Evolutionary conservation across 1,284 basidiomycete species (phyloP).

Genomic region (Cryptococcus jaspeensis): DNA sequence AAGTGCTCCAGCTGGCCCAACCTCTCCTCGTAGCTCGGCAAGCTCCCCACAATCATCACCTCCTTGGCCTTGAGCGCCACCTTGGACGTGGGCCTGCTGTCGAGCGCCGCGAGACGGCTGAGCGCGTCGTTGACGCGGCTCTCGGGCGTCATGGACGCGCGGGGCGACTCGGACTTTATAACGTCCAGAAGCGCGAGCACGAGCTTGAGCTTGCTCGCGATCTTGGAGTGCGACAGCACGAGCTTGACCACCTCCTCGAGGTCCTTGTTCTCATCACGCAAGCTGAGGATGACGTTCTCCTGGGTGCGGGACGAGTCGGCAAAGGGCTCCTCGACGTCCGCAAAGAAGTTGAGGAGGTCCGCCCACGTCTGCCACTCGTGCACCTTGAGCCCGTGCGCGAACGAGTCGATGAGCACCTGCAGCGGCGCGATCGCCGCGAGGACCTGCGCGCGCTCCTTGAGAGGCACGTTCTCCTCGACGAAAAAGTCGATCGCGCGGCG

Average conservation of each 20-base stretch:
- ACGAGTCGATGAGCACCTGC: conserved; percentile 76
- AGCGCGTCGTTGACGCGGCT: conserved; percentile 45
- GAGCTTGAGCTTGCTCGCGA: conserved; percentile 87
- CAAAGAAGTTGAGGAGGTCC: conserved; percentile 49
- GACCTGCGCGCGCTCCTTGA: conserved; percentile 76
- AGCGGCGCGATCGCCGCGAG: conserved; percentile 69
- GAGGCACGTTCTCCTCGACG: conserved; percentile 74
- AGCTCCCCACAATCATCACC: conserved; percentile 90
- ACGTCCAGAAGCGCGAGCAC: conserved; percentile 83
- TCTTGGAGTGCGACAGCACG: conserved; percentile 93
- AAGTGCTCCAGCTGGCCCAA: conserved; percentile 91
- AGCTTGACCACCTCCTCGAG: conserved; percentile 84
- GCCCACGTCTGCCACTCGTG: conserved; percentile 67
- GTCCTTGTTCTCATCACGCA: conserved; percentile 90
- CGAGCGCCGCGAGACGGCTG: conserved; percentile 62
- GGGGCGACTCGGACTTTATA: conserved; percentile 74
- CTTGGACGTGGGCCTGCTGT: conserved; percentile 78
- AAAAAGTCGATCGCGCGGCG: conserved; percentile 68
- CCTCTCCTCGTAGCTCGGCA: conserved; percentile 96
- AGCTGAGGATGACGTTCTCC: conserved; percentile 81
- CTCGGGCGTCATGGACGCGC: conserved; percentile 60
- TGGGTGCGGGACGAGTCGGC: conserved; percentile 73
- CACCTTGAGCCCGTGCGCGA: conserved; percentile 76
- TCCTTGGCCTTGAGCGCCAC: conserved; percentile 96
- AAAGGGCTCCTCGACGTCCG: conserved; percentile 84